Percentiles rank a stretch among this genome's conserved stretches.
These are phyloP conservation scores for Arthrobotrys megalospora DNA, from an alignment of 2,329 filamentous ascomycete genomes.

Conservation along the genomic window DNA sequence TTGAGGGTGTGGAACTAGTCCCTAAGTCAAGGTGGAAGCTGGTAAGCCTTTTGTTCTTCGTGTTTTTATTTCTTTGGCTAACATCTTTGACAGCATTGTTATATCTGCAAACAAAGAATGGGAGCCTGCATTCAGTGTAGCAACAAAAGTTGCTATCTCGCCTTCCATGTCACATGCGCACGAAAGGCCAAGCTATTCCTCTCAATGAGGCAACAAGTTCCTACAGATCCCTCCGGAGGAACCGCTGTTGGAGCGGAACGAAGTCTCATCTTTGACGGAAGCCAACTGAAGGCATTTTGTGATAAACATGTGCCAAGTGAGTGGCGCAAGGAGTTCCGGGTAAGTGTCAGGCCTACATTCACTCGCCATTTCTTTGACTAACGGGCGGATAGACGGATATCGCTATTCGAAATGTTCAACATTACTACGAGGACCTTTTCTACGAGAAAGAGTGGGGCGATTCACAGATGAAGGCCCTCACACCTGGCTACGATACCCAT, in stretches of 20 bases:
- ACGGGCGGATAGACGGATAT: conserved; percentile 69
- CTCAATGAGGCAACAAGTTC: conserved; percentile 88
- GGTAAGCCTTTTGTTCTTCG: conserved; percentile 64
- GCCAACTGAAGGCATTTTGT: conserved; percentile 86
- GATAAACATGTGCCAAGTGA: conserved; percentile 94
- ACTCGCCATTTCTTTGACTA: not conserved
- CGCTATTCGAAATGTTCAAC: conserved; percentile 85
- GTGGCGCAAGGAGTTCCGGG: conserved; percentile 87
- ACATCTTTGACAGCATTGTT: conserved; percentile 75
- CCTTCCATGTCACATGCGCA: conserved; percentile 97
- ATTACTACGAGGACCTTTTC: conserved; percentile 92
- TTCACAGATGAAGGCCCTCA: conserved; percentile 85
- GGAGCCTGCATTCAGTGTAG: conserved; percentile 98
- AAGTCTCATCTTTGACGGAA: conserved; percentile 63
- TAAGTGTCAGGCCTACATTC: conserved; percentile 67
- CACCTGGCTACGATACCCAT: conserved; percentile 67
- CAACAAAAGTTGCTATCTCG: conserved; percentile 96
- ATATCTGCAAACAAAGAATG: conserved; percentile 98
- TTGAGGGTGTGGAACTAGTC: conserved; percentile 98
- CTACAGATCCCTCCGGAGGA: conserved; percentile 75
- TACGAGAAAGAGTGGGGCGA: conserved; percentile 91
- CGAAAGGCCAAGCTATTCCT: conserved; percentile 88
- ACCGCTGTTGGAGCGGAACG: conserved; percentile 75
- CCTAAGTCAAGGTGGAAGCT: conserved; percentile 94
- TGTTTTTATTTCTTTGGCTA: conserved; percentile 4